Evolutionary conservation across 2,329 filamentous ascomycete species (phyloP).

Genomic region (Aspergillus sp.): DNA sequence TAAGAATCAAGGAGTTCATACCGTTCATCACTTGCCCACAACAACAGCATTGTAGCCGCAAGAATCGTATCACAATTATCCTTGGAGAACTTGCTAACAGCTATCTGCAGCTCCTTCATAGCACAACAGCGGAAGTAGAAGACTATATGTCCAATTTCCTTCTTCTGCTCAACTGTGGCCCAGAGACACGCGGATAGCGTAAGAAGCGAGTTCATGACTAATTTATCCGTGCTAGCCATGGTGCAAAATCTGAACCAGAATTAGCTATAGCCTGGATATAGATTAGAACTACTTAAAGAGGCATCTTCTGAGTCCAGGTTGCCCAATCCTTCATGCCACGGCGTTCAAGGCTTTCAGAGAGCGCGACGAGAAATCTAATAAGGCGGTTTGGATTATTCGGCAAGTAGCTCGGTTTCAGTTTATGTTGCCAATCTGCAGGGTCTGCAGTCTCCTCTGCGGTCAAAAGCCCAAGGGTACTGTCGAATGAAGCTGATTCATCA

Average conservation of each 20-base stretch:
- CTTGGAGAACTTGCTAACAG: not conserved
- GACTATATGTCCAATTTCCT: not conserved
- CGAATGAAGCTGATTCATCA: too few relatives aligned
- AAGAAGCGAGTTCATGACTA: too few relatives aligned
- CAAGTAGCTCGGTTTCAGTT: not conserved
- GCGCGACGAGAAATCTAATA: not conserved
- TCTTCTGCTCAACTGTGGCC: not conserved
- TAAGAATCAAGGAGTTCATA: not conserved
- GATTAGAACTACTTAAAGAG: not conserved
- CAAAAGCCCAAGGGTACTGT: too few relatives aligned
- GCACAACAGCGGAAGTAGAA: not conserved
- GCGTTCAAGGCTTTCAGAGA: not conserved
- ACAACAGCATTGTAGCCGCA: not conserved
- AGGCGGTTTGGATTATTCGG: not conserved
- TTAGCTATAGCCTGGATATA: not conserved
- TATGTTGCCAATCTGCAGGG: not conserved
- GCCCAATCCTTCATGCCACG: not conserved
- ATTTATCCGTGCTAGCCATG: not conserved
- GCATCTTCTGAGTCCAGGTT: not conserved
- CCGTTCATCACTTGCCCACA: not conserved
- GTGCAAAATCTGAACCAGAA: not conserved
- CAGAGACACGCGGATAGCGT: too few relatives aligned
- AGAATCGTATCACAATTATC: not conserved
- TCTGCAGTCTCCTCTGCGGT: too few relatives aligned
- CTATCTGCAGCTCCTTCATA: not conserved